Percentiles rank a stretch among this genome's conserved stretches.
Evolutionary conservation across 108 stramenopile species (phyloP).

Genomic region (Aureococcus anophagefferens): DNA sequence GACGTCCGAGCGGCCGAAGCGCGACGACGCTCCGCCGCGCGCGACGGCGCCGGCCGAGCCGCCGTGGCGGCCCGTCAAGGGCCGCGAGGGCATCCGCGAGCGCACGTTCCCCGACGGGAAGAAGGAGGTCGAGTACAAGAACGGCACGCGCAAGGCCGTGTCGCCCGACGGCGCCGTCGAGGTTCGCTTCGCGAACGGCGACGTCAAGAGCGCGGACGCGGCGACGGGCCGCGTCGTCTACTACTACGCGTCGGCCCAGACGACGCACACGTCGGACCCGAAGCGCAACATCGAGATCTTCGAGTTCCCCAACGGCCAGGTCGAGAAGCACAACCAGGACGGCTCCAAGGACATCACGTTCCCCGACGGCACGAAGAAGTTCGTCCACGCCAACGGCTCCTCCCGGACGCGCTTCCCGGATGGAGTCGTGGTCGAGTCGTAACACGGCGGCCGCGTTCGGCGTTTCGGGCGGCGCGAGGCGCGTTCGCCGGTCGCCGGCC

Average conservation of each 20-base stretch:
- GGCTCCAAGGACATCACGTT: conserved; percentile 22
- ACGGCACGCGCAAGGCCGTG: conserved; percentile 52
- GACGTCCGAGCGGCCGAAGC: too few relatives aligned
- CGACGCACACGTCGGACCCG: conserved; percentile 32
- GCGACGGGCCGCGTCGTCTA: conserved; percentile 43
- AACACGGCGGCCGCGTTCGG: too few relatives aligned
- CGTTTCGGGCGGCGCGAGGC: too few relatives aligned
- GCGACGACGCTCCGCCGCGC: too few relatives aligned
- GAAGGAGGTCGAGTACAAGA: conserved; percentile 36
- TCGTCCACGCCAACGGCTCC: conserved; percentile 34
- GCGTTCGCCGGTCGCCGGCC: too few relatives aligned
- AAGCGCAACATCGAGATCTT: conserved; percentile 28
- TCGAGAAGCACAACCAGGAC: conserved; percentile 17
- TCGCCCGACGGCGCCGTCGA: conserved; percentile 47
- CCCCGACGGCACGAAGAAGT: conserved; percentile 43
- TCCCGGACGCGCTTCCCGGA: conserved; percentile 47
- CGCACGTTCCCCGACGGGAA: too few relatives aligned
- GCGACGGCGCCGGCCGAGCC: too few relatives aligned
- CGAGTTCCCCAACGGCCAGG: conserved; percentile 41
- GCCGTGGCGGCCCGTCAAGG: too few relatives aligned
- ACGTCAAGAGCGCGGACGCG: conserved; percentile 49
- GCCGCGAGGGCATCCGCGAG: too few relatives aligned
- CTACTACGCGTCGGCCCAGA: conserved; percentile 55
- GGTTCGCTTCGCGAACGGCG: conserved; percentile 63
- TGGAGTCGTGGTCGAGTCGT: conserved; percentile 40